Conservation (phyloP, 768 basidiomycete genomes). For the Hygrophorus russula region DNA sequence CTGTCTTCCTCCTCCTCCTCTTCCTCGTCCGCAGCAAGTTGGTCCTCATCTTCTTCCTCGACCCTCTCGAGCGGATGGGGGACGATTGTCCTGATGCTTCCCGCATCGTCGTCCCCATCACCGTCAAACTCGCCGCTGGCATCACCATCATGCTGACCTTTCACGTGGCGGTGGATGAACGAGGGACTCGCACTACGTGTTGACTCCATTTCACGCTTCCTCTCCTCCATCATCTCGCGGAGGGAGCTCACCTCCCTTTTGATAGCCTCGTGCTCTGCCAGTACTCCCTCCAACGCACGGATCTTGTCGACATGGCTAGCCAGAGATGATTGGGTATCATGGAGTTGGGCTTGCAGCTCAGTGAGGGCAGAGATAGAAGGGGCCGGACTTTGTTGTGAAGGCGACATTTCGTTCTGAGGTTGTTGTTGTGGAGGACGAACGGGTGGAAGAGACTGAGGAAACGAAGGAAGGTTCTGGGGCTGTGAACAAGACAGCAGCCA, state of each 20-base stretch:
- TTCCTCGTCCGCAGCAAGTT: constrained; percentile 28
- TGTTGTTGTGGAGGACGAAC: constrained; percentile 35
- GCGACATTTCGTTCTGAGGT: constrained; percentile 17
- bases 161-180: constrained; percentile 15
- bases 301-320: constrained; percentile 73
- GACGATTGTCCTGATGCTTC: constrained; percentile 63
- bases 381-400: constrained; percentile 11
- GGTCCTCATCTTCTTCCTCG: constrained; percentile 71
- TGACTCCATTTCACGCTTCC: constrained; percentile 7
- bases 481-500: constrained; percentile 15
- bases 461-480: constrained; percentile 53
- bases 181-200: not conserved
- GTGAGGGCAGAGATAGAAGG: constrained; percentile 22
- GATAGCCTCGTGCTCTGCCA: constrained; percentile 78
- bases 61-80: constrained; percentile 62
- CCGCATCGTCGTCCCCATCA: constrained; percentile 63
- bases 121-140: constrained; percentile 16
- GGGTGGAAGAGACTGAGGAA: constrained; percentile 55
- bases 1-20: constrained; percentile 39
- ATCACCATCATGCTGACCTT: constrained; percentile 15
- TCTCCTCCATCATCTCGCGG: constrained; percentile 53
- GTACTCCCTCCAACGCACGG: constrained; percentile 66
- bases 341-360: constrained; percentile 73
- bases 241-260: constrained; percentile 67
- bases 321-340: constrained; percentile 73